Evolutionary conservation across 805 yeast species (phyloP).

Genomic region (Yamadazyma sp.): DNA sequence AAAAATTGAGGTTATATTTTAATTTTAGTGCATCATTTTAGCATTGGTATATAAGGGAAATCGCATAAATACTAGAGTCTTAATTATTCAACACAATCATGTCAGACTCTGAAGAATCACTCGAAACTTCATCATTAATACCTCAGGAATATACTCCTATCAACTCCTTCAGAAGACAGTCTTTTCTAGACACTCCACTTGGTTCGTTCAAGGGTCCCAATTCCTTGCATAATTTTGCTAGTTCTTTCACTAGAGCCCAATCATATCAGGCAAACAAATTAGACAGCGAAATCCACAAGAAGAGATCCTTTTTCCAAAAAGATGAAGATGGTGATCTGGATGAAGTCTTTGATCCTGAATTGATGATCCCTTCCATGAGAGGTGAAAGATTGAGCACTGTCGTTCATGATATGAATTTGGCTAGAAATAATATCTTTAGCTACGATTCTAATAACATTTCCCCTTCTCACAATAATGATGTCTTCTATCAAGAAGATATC

Average conservation of each 20-base stretch:
- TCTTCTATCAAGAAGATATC: constrained; percentile 39
- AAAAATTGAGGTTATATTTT: no score
- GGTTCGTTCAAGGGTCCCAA: constrained; percentile 65
- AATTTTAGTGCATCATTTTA: no score
- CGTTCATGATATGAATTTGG: constrained; percentile 31
- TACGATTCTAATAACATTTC: constrained; percentile 9
- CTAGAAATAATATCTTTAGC: constrained; percentile 19
- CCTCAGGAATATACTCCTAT: constrained; percentile 26
- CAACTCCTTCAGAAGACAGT: constrained; percentile 15
- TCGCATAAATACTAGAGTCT: no score
- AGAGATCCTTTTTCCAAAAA: constrained; percentile 55
- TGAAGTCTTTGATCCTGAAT: constrained; percentile 64
- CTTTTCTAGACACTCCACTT: constrained; percentile 32
- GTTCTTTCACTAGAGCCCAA: constrained; percentile 77
- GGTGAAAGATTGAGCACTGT: constrained; percentile 67
- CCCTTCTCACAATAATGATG: constrained; percentile 24
- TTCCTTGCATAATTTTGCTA: constrained; percentile 74
- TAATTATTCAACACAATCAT: no score
- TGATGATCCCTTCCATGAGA: constrained; percentile 59
- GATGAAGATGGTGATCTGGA: constrained; percentile 32
- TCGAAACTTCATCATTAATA: no score
- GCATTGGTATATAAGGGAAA: no score
- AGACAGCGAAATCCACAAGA: constrained; percentile 53
- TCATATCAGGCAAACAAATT: constrained; percentile 50
- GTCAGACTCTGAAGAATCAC: no score